These are phyloP conservation scores for Emmonsiellopsis sp. DNA, from an alignment of 2,329 filamentous ascomycete genomes.

Conservation along the genomic window DNA sequence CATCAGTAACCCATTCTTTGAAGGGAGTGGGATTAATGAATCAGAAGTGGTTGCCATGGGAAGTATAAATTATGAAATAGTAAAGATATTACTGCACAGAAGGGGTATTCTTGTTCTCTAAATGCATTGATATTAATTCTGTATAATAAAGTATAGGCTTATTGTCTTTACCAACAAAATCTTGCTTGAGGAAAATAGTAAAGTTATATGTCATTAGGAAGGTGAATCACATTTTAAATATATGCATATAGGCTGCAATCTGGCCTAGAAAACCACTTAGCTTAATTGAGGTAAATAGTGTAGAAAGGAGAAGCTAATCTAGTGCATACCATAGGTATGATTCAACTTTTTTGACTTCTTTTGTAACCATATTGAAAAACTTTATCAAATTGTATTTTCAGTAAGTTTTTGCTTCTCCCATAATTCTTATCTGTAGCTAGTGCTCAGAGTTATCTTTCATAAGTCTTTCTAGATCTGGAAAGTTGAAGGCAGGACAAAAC, in stretches of 20 bases:
- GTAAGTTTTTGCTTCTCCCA: constrained; percentile 10
- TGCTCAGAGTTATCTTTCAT: not conserved
- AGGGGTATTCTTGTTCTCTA: not conserved
- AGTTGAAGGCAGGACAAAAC: not conserved
- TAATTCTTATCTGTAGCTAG: not conserved
- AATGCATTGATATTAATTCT: not conserved
- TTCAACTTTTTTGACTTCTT: not conserved
- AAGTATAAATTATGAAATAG: constrained; percentile 1
- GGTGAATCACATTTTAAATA: constrained; percentile 7
- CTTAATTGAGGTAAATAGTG: not conserved
- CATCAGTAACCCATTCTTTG: not conserved
- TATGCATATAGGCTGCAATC: constrained; percentile 9
- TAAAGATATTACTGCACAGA: constrained; percentile 8
- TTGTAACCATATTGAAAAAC: not conserved
- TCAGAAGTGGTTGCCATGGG: not conserved
- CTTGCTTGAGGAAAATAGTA: constrained; percentile 9
- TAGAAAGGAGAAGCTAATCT: not conserved
- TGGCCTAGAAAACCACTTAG: constrained; percentile 6
- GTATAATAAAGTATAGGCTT: not conserved
- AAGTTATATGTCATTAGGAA: constrained; percentile 10
- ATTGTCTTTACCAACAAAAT: not conserved
- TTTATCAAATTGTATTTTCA: constrained; percentile 5
- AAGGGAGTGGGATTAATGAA: not conserved
- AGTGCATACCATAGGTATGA: not conserved
- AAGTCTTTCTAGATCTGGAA: not conserved